These are phyloP conservation scores for Cyclocybe aegerita DNA, from an alignment of 768 basidiomycete species.

Conservation along the genomic window DNA sequence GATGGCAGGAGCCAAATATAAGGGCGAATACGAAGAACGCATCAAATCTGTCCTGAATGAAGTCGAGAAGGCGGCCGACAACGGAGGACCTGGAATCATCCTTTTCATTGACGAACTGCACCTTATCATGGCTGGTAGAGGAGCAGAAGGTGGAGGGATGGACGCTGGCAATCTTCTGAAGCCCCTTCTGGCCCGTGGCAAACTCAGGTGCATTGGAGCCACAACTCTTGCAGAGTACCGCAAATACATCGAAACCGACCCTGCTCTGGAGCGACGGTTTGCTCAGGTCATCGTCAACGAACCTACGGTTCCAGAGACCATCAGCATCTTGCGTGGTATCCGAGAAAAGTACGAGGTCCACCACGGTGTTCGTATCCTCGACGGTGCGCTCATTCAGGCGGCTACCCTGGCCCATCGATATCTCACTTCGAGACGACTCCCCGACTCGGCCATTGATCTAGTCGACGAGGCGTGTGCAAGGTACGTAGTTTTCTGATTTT, in stretches of 20 bases:
- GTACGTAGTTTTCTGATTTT: slow-evolving; percentile 34
- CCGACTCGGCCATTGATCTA: slow-evolving; percentile 88
- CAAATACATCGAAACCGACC: slow-evolving; percentile 91
- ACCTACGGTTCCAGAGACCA: slow-evolving; percentile 84
- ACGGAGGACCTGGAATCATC: slow-evolving; percentile 76
- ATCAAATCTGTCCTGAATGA: slow-evolving; percentile 91
- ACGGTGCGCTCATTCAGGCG: slow-evolving; percentile 85
- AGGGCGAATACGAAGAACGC: slow-evolving; percentile 95
- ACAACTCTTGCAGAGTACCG: slow-evolving; percentile 92
- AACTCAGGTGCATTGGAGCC: slow-evolving; percentile 76
- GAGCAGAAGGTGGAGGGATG: slow-evolving; percentile 85
- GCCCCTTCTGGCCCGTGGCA: slow-evolving; percentile 86
- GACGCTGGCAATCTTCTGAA: slow-evolving; percentile 93
- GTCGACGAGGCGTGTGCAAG: slow-evolving; percentile 92
- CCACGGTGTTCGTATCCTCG: slow-evolving; percentile 87
- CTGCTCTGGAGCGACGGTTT: slow-evolving; percentile 88
- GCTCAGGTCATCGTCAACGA: slow-evolving; percentile 94
- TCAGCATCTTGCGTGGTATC: slow-evolving; percentile 92
- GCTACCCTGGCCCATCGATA: slow-evolving; percentile 94
- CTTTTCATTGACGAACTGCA: slow-evolving; percentile 96
- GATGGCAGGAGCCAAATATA: slow-evolving; percentile 91
- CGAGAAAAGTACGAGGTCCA: slow-evolving; percentile 93
- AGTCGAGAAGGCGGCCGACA: slow-evolving; percentile 83
- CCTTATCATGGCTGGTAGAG: slow-evolving; percentile 89
- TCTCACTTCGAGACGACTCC: slow-evolving; percentile 75